Evolutionary conservation across 805 yeast species (phyloP).

Genomic region (Aciculoconidium aculeatum): DNA sequence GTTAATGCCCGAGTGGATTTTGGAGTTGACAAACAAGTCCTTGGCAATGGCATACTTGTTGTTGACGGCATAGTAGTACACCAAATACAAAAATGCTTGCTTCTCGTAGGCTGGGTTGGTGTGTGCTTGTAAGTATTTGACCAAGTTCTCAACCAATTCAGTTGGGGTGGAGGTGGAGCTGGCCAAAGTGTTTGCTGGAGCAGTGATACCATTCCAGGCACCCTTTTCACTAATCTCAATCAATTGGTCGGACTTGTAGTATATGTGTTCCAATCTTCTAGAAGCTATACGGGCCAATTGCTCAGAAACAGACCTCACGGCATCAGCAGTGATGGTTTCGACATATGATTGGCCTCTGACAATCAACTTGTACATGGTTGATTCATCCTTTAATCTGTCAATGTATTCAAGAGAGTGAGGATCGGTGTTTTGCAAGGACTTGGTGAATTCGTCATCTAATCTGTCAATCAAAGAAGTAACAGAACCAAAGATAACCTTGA

Average conservation of each 20-base stretch:
- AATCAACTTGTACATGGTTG: constrained; percentile 64
- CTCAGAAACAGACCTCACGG: constrained; percentile 37
- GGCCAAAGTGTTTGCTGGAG: constrained; percentile 18
- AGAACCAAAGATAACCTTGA: constrained; percentile 75
- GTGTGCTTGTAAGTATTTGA: constrained; percentile 62
- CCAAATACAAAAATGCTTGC: constrained; percentile 76
- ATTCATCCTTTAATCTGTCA: constrained; percentile 84
- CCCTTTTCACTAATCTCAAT: constrained; percentile 60
- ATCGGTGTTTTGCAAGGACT: constrained; percentile 81
- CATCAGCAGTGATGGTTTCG: constrained; percentile 53
- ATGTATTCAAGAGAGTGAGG: constrained; percentile 94
- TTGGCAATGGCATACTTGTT: constrained; percentile 80
- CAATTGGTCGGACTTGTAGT: constrained; percentile 81
- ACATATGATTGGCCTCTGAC: constrained; percentile 83
- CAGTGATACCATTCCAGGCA: constrained; percentile 60
- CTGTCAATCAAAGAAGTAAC: constrained; percentile 84
- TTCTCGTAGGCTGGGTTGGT: constrained; percentile 65
- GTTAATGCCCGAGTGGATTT: constrained; percentile 76
- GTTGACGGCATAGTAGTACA: constrained; percentile 88
- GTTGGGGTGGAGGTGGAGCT: constrained; percentile 27
- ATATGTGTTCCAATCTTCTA: constrained; percentile 86
- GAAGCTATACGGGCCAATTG: constrained; percentile 69
- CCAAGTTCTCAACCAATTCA: constrained; percentile 57
- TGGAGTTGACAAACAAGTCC: constrained; percentile 81
- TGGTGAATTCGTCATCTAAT: constrained; percentile 88